Evolutionary conservation across 2,329 filamentous ascomycete genomes (phyloP), one percentile per base, ranked within the genome.

Genomic region (Hirsutella rhossiliensis): DNA sequence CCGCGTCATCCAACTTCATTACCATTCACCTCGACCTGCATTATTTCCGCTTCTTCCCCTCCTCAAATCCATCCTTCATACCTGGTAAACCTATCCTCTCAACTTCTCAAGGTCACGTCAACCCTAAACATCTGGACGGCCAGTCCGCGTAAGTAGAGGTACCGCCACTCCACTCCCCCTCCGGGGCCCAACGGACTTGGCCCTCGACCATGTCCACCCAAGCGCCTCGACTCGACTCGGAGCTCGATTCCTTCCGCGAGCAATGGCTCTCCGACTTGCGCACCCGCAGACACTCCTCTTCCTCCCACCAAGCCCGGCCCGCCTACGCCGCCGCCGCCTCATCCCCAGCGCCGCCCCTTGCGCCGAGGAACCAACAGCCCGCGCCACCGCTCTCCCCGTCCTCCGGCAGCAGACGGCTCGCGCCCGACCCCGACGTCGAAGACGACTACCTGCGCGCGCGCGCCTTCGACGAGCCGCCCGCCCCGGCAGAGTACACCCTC

Each of bases 221-320:
- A 6, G 23, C 41, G 27, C n/a, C 28, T 1, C 41, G 45, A 15
- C 63, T 72, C 36, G 76, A 76, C 58, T 72, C 81, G 40, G 88
- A 94, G 62, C 76, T 96, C 49, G 86, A 94, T 62, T 81, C 76
- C 41, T 96, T 96, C 65, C 80, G 89, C 54, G 75, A 78, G 56
- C 75, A 87, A 71, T 96, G 89, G 89, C 79, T 79, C 46, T 82
- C 86, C 53, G 89, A 96, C 59, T 83, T 94, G n/a, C 57, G 70
- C 44, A 61, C 64, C 1, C 69, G 47, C 36, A 44, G 42, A 4
- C 43, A 45, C 37, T 30, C 38, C 23, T 13, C 18, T 19, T 42
- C 43, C 12, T 30, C 15, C n/a, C 42, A 12, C 1, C 4, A 5
- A 11, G 15, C 40, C 18, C 11, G 7, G 23, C 15, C 36, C n/a